Evolutionary conservation across 2,329 filamentous ascomycete species (phyloP), one percentile per base, ranked within the genome.

Genomic region (Juglanconis sp.): DNA sequence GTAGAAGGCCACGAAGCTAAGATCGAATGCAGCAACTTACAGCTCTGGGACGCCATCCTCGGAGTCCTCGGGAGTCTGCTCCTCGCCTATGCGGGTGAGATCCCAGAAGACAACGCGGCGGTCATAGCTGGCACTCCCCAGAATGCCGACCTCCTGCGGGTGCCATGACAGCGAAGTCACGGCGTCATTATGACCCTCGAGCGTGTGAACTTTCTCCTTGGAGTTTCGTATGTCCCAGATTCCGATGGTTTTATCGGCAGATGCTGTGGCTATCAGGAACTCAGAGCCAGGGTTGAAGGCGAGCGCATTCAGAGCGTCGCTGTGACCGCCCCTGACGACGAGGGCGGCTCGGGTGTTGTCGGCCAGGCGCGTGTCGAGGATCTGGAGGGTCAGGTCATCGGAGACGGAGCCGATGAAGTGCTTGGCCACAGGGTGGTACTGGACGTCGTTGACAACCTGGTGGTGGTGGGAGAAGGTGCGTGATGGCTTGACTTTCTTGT

Each of bases 101-200:
- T 99, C 95, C 95, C 95, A 99, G 78, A 98, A 95, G 72, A 96
- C 89, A 65, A 99, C 90, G 67, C 96, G 87, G 51, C 95, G 86
- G 72, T 99, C 95, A 71, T 97, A 96, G 72, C 92, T 93, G 53
- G 89, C 91, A 69, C 92, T 97, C 58, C 92, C 95, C 32, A 99
- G 81, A 62, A 99, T 90, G 38, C 90, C 87, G 61, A 91, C 86
- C 72, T 99, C 93, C 48, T 89, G 88, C 0, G 96, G 96, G 76
- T 99, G 93, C 95, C 95, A 99, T 40, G 92, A 86, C 50, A 99
- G 81, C 8, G 92, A 96, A 5, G 94, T 96, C 58, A 99, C 94
- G 30, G 90, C 88, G 69, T 96, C 92, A 60, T 84, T 86, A 75
- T 99, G 95, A 51, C 91, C 91, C 71, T 96, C 91, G 3, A 97